A percentile compares a stretch with the other conserved stretches of the same genome.
Conservation (phyloP, 2,329 filamentous ascomycete species). For the Colletotrichum lindemuthianum region DNA sequence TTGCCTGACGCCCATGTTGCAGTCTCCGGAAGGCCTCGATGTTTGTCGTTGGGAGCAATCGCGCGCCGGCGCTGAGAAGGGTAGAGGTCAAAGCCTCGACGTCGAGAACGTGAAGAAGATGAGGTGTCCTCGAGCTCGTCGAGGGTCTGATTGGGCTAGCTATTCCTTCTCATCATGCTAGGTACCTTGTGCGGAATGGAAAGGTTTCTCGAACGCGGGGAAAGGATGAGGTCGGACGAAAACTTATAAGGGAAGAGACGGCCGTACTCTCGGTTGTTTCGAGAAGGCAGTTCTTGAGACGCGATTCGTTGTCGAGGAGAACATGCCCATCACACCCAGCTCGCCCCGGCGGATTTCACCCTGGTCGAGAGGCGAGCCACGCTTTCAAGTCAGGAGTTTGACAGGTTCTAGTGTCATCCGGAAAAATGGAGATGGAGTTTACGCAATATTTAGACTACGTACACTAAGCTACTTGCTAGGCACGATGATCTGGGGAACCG, state of each 20-base stretch:
- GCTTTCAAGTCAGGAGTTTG: no score
- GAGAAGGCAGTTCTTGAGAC: constrained; percentile 13
- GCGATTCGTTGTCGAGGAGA: constrained; percentile 10
- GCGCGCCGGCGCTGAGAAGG: background rate
- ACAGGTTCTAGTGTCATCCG: no score
- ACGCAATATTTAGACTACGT: no score
- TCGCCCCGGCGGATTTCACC: constrained; percentile 4
- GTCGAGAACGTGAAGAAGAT: background rate
- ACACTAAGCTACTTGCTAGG: no score
- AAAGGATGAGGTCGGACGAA: constrained; percentile 15
- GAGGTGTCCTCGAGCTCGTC: background rate
- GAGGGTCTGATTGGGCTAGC: background rate
- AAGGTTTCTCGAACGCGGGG: constrained; percentile 15
- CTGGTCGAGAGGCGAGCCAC: background rate
- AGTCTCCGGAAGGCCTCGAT: background rate
- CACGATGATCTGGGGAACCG: background rate
- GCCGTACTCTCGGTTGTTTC: constrained; percentile 32
- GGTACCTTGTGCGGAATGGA: background rate
- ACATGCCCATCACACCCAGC: constrained; percentile 1
- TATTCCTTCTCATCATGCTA: background rate
- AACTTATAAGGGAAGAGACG: constrained; percentile 24
- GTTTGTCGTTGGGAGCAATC: background rate
- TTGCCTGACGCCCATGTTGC: constrained; percentile 53
- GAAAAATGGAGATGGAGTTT: no score
- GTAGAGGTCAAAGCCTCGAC: constrained; percentile 3